phyloP scores from a whole-genome alignment of 1,139 yeast genomes.

The Candida anutae region DNA sequence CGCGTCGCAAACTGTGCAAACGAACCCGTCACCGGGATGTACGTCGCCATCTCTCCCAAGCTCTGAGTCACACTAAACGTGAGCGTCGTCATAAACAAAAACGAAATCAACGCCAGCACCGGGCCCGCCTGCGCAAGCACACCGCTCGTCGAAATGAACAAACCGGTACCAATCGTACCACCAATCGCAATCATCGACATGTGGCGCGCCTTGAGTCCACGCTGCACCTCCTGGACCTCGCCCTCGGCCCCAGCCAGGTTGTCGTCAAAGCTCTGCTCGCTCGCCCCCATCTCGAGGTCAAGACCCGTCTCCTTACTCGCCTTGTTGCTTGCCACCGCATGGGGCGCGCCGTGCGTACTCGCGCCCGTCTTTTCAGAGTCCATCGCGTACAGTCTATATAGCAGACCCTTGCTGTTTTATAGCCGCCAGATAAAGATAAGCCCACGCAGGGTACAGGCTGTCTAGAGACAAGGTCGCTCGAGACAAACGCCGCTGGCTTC shows the following conservation, averaged over 20 bases:
- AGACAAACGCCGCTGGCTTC: too few species aligned
- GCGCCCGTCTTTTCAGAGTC: too few species aligned
- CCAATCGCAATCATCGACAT: constrained; percentile 25
- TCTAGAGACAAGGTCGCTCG: too few species aligned
- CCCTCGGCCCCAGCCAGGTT: constrained; percentile 6
- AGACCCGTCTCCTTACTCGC: too few species aligned
- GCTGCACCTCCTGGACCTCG: constrained; percentile 19
- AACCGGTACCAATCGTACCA: constrained; percentile 61
- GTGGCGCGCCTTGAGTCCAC: constrained; percentile 41
- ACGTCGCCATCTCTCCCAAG: constrained; percentile 71
- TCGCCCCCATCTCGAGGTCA: constrained; percentile 4
- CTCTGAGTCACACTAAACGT: constrained; percentile 62
- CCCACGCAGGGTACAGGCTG: too few species aligned
- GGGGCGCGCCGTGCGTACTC: too few species aligned
- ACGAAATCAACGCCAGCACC: constrained; percentile 58
- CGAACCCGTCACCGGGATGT: constrained; percentile 61
- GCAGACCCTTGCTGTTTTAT: too few species aligned
- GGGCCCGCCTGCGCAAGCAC: constrained; percentile 63
- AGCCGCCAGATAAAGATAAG: too few species aligned
- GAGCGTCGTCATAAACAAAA: constrained; percentile 57
- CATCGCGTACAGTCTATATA: too few species aligned
- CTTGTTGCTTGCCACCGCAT: too few species aligned
- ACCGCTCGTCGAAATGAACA: constrained; percentile 50
- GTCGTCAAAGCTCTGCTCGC: too few species aligned
- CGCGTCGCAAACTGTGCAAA: constrained; percentile 49